Evolutionary conservation across 345 rosid species (phyloP).

Genomic region (Linum tenue): DNA sequence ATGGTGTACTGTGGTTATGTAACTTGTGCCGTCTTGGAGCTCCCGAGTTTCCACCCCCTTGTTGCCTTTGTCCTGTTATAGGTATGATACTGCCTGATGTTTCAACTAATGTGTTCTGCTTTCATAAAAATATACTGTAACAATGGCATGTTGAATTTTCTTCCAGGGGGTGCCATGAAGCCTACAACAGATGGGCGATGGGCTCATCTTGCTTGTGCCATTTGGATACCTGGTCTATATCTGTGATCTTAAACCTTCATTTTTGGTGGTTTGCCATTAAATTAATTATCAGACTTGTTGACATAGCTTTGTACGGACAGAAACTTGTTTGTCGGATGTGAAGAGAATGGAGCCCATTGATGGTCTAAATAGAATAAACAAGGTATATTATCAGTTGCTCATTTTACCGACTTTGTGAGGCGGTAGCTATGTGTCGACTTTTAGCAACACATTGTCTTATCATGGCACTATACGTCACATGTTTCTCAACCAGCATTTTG

Average conservation of each 20-base stretch:
- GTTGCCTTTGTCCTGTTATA: conserved; percentile 92
- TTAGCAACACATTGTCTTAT: not conserved
- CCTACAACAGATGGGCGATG: conserved; percentile 87
- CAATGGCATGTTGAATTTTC: conserved; percentile 19
- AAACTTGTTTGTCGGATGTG: conserved; percentile 89
- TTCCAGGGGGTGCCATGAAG: conserved; percentile 87
- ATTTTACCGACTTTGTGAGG: not conserved
- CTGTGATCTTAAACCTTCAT: conserved; percentile 4
- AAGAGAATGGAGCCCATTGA: conserved; percentile 98
- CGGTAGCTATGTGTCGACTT: too few relatives aligned
- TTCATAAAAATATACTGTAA: conserved; percentile 5
- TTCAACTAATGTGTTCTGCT: not conserved
- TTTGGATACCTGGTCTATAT: conserved; percentile 91
- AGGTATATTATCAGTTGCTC: conserved; percentile 31
- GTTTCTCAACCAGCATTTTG: not conserved
- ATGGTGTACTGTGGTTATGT: conserved; percentile 85
- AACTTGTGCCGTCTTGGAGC: conserved; percentile 84
- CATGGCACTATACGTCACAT: not conserved
- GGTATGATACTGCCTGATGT: conserved; percentile 30
- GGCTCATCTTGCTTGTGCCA: conserved; percentile 98
- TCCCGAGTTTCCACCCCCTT: conserved; percentile 64
- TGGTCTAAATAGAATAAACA: conserved; percentile 66
- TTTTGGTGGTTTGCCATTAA: conserved; percentile 1
- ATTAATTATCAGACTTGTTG: conserved; percentile 14
- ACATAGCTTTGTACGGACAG: conserved; percentile 33